A percentile compares a stretch with the other conserved stretches of the same genome.
phyloP scores from a whole-genome alignment of 2,329 filamentous ascomycete species.

The Pseudocercospora ulei region DNA sequence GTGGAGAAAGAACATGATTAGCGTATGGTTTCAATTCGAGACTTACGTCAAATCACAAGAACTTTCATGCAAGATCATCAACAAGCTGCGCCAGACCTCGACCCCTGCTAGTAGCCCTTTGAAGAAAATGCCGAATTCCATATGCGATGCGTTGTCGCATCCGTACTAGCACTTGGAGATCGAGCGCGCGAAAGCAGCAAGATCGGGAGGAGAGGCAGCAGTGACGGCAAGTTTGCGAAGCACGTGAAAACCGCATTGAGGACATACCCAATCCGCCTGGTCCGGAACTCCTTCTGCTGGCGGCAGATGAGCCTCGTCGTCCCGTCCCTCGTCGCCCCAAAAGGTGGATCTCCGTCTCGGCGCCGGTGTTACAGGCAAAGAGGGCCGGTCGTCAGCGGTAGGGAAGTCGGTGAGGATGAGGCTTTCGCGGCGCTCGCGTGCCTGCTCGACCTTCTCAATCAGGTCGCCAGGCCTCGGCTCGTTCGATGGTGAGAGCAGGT shows the following conservation, averaged over 20 bases:
- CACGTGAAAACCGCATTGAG: slow-evolving; percentile 35
- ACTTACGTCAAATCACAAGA: slow-evolving; percentile 2
- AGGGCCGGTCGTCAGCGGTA: slow-evolving; percentile 68
- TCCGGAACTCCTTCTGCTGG: slow-evolving; percentile 71
- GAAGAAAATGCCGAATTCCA: slow-evolving; percentile 1
- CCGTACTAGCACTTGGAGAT: slow-evolving; percentile 9
- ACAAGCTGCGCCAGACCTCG: slow-evolving; percentile 3
- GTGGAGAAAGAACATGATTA: slow-evolving; percentile 11
- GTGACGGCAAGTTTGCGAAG: slow-evolving; percentile 2
- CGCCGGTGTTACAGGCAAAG: slow-evolving; percentile 80
- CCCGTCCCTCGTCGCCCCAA: slow-evolving; percentile 51
- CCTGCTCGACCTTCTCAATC: slow-evolving; percentile 25
- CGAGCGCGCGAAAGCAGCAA: slow-evolving; percentile 13
- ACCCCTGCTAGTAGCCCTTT: background rate
- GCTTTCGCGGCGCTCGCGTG: slow-evolving; percentile 42
- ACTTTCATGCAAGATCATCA: slow-evolving; percentile 6
- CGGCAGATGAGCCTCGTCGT: slow-evolving; percentile 54
- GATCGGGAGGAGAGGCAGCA: slow-evolving; percentile 4
- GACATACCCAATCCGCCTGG: slow-evolving; percentile 92
- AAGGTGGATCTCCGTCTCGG: slow-evolving; percentile 61
- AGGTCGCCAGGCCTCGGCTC: slow-evolving; percentile 26
- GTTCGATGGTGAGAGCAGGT: slow-evolving; percentile 24
- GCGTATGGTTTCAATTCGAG: slow-evolving; percentile 8
- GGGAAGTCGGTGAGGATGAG: slow-evolving; percentile 81
- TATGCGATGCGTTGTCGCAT: background rate